phyloP scores from a whole-genome alignment of 305 asterid genomes.

The Fraxinus dipetala region DNA sequence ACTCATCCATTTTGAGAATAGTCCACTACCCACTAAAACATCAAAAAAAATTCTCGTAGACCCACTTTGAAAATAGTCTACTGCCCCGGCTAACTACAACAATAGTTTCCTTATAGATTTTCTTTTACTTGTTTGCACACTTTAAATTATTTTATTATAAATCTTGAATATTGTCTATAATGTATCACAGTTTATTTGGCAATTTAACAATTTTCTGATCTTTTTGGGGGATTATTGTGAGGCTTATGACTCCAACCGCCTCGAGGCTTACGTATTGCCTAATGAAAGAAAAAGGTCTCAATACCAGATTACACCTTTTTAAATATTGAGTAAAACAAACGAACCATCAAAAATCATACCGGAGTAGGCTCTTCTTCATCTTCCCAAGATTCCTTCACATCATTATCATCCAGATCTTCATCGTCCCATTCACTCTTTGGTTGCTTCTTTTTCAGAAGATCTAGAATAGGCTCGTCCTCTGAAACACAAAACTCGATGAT shows the following conservation, averaged over 20 bases:
- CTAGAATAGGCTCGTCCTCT: slow-evolving; percentile 72
- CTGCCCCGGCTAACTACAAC: not conserved
- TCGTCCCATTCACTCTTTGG: slow-evolving; percentile 74
- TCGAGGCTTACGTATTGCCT: not conserved
- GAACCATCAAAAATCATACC: slow-evolving; percentile 31
- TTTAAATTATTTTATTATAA: not conserved
- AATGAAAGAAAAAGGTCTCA: not conserved
- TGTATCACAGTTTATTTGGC: not conserved
- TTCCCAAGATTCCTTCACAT: slow-evolving; percentile 93
- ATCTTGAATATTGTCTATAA: not conserved
- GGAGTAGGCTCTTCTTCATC: slow-evolving; percentile 74
- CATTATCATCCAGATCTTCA: slow-evolving; percentile 67
- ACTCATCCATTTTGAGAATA: not conserved
- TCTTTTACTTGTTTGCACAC: not conserved
- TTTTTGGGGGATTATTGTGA: not conserved
- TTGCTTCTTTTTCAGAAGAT: slow-evolving; percentile 52
- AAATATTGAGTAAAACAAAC: not conserved
- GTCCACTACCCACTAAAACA: not conserved
- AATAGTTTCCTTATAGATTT: not conserved
- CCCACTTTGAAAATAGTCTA: not conserved
- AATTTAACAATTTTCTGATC: not conserved
- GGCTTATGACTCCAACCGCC: not conserved
- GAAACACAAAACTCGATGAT: slow-evolving; percentile 24
- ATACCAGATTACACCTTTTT: not conserved
- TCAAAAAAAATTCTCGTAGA: not conserved